Evolutionary conservation across 192 early-diverging fungal species (phyloP), one percentile per base, ranked within the genome.

Genomic region (Backusella tarrabulga): DNA sequence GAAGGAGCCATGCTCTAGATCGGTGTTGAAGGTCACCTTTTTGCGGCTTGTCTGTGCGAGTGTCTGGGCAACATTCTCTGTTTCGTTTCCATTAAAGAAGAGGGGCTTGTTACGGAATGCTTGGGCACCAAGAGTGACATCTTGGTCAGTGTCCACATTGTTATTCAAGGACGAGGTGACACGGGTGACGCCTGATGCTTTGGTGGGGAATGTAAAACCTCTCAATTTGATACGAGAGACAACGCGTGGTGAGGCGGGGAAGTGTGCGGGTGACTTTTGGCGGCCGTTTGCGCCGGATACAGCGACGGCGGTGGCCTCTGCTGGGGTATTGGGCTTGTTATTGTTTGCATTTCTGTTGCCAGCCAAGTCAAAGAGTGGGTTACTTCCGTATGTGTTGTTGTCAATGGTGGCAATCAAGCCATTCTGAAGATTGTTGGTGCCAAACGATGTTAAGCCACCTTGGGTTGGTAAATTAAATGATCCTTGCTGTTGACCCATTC

Each of bases 381-480:
- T 95, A 54, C 85, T 84, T 34, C 97, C 97, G 80, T 97, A 98
- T 9, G 96, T 96, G 77, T 94, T 92, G 69, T 87, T 85, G 72
- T 96, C 95, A 70, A 98, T 91, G 26, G 88, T 86, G 4, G 96
- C 96, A 12, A 89, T 84, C 29, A 97, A 78, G 36, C 78, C 79
- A n/a, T 71, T 52, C 17, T 40, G 54, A 17, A 79, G 38, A 36
- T 81, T 81, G 69, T 82, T 81, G 44, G 87, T 79, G 41, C 82
- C 81, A 32, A 84, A 83, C 34, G 83, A 82, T 11, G 79, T 80
- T 26, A 84, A 68, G 54, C 79, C 79, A n/a, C 88, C 89, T 50
- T 87, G 77, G 67, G 81, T 67, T 23, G 83, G 81, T 26, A 77
- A 74, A 34, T 71, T 79, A n/a, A 77, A 77, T 38, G 80, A 56